Conservation (phyloP, 768 basidiomycete genomes). For the Hygrocybe coccinea region DNA sequence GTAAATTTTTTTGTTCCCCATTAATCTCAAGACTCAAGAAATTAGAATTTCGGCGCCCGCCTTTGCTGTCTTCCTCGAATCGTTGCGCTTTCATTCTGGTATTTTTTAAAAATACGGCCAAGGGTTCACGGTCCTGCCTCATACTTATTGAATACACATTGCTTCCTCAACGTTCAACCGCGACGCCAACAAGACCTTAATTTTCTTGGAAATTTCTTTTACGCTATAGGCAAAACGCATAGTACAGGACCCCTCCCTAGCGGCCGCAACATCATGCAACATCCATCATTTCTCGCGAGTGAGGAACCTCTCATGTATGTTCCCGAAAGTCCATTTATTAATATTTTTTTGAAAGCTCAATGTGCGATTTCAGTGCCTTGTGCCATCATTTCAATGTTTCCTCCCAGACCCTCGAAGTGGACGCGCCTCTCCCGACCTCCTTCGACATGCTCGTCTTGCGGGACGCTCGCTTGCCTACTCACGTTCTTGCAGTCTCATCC, state of each 20-base stretch:
- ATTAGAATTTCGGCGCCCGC: too few relatives aligned
- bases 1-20: too few relatives aligned
- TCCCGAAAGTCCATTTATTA: background rate
- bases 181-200: too few relatives aligned
- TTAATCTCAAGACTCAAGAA: too few relatives aligned
- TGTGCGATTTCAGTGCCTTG: constrained; percentile 35
- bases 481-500: constrained; percentile 47
- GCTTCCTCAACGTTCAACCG: too few relatives aligned
- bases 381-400: constrained; percentile 43
- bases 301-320: constrained; percentile 11
- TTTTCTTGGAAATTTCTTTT: background rate
- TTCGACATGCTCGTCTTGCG: constrained; percentile 46
- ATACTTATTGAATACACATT: too few relatives aligned
- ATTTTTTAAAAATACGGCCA: too few relatives aligned
- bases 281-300: background rate
- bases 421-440: constrained; percentile 33
- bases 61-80: too few relatives aligned
- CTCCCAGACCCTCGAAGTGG: constrained; percentile 16
- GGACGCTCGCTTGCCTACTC: constrained; percentile 49
- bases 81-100: too few relatives aligned
- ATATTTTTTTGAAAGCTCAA: constrained; percentile 1
- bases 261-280: background rate
- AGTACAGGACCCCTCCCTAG: background rate
- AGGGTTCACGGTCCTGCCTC: too few relatives aligned
- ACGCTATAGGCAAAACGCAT: background rate